Percentiles rank a stretch among this genome's conserved stretches.
phyloP scores from a whole-genome alignment of 192 early-diverging fungal genomes.

The Coemansia sp. region DNA sequence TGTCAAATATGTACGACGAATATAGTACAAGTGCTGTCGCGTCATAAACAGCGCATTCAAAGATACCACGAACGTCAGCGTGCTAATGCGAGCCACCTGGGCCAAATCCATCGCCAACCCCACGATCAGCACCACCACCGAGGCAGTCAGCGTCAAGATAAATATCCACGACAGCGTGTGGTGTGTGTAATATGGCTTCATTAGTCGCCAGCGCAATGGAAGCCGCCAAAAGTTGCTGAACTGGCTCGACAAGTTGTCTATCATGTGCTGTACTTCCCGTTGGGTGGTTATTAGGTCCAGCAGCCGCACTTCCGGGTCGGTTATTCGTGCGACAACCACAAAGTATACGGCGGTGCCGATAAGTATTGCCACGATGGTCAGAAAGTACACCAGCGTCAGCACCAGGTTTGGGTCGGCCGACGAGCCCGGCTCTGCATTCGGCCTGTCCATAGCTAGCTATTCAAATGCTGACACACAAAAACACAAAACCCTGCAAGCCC shows the following conservation, averaged over 20 bases:
- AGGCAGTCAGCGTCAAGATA: constrained; percentile 32
- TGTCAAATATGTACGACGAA: constrained; percentile 41
- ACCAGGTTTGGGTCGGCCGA: constrained; percentile 49
- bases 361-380: constrained; percentile 49
- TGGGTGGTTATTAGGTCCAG: constrained; percentile 59
- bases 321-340: constrained; percentile 51
- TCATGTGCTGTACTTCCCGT: constrained; percentile 58
- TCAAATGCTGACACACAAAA: neutral
- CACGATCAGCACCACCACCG: constrained; percentile 30
- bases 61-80: constrained; percentile 39
- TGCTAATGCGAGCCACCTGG: constrained; percentile 40
- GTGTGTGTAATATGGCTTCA: constrained; percentile 53
- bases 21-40: constrained; percentile 55
- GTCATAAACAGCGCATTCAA: constrained; percentile 54
- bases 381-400: constrained; percentile 54
- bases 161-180: constrained; percentile 54
- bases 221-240: constrained; percentile 51
- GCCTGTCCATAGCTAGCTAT: neutral
- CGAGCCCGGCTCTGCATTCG: constrained; percentile 1
- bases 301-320: constrained; percentile 55
- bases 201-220: constrained; percentile 51
- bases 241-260: constrained; percentile 58
- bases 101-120: constrained; percentile 29
- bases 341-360: constrained; percentile 55
- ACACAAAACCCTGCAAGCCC: too few relatives aligned